phyloP scores from a whole-genome alignment of 208 protist genomes.

The Trypanosoma caninum region DNA sequence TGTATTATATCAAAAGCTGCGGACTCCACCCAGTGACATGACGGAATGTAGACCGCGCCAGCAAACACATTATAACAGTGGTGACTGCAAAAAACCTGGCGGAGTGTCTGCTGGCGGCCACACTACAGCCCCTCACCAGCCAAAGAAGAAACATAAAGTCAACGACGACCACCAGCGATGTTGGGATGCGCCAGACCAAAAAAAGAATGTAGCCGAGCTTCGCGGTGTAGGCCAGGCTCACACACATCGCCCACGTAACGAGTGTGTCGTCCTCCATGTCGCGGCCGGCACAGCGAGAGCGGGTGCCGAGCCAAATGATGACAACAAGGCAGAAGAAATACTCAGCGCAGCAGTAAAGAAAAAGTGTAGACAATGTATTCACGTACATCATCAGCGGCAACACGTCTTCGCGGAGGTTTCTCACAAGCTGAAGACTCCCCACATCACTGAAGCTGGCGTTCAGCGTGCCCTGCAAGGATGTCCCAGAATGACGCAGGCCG shows the following conservation, averaged over 20 bases:
- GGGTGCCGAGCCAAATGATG: slow-evolving; percentile 49
- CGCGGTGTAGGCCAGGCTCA: slow-evolving; percentile 46
- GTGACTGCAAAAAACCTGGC: slow-evolving; percentile 30
- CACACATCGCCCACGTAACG: slow-evolving; percentile 47
- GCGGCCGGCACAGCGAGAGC: slow-evolving; percentile 17
- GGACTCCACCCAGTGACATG: slow-evolving; percentile 60
- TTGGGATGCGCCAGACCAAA: slow-evolving; percentile 74
- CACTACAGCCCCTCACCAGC: slow-evolving; percentile 51
- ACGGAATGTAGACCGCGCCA: slow-evolving; percentile 49
- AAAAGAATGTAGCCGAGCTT: slow-evolving; percentile 73
- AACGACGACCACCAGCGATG: slow-evolving; percentile 51
- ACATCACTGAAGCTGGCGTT: slow-evolving; percentile 8
- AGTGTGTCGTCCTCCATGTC: slow-evolving; percentile 32
- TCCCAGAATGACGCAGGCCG: background rate
- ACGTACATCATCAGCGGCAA: slow-evolving; percentile 47
- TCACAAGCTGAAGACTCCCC: slow-evolving; percentile 63
- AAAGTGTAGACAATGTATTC: slow-evolving; percentile 40
- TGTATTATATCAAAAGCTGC: slow-evolving; percentile 29
- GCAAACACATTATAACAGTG: slow-evolving; percentile 27
- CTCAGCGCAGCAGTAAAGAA: slow-evolving; percentile 59
- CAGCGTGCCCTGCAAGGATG: background rate
- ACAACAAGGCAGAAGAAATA: slow-evolving; percentile 47
- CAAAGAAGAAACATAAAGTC: slow-evolving; percentile 72
- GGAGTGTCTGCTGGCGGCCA: slow-evolving; percentile 6
- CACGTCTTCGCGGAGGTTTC: slow-evolving; percentile 39